These are phyloP conservation scores for Leccinum rimulosum DNA, from an alignment of 768 basidiomycete genomes.

Conservation along the genomic window DNA sequence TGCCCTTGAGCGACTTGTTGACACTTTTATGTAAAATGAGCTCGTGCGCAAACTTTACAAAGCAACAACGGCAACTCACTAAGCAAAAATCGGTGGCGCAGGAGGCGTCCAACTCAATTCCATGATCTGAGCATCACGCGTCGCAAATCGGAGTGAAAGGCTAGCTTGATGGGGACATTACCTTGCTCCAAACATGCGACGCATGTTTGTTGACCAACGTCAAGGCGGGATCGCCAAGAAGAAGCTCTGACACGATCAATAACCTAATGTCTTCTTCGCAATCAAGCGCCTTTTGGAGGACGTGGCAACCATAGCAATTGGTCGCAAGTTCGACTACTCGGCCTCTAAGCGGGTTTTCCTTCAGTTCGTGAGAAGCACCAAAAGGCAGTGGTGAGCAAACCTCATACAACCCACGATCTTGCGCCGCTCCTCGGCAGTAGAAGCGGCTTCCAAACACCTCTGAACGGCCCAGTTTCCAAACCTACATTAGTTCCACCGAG, in stretches of 20 bases:
- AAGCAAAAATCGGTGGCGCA: constrained; percentile 85
- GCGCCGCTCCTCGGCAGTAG: constrained; percentile 67
- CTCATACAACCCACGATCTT: constrained; percentile 88
- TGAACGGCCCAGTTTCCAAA: constrained; percentile 94
- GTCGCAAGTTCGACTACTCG: constrained; percentile 84
- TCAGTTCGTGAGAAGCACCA: constrained; percentile 9
- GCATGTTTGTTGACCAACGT: constrained; percentile 90
- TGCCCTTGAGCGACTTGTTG: constrained; percentile 82
- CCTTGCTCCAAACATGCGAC: constrained; percentile 92
- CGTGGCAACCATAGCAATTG: constrained; percentile 88
- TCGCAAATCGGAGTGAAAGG: constrained; percentile 5
- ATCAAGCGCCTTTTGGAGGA: constrained; percentile 85
- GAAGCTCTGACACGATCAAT: constrained; percentile 79
- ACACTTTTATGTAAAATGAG: constrained; percentile 47
- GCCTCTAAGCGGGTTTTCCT: constrained; percentile 43
- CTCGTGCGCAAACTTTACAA: neutral
- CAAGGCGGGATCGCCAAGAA: constrained; percentile 80
- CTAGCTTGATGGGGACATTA: constrained; percentile 23
- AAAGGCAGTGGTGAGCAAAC: constrained; percentile 35
- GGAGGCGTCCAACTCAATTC: constrained; percentile 85
- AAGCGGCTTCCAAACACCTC: constrained; percentile 78
- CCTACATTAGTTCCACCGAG: constrained; percentile 36
- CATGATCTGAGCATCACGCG: constrained; percentile 62
- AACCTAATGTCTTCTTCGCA: constrained; percentile 86
- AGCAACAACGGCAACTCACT: constrained; percentile 46